Evolutionary conservation across 23 red algal genomes (phyloP), one percentile per base, ranked within the genome.

Genomic region (Chondrus crispus): DNA sequence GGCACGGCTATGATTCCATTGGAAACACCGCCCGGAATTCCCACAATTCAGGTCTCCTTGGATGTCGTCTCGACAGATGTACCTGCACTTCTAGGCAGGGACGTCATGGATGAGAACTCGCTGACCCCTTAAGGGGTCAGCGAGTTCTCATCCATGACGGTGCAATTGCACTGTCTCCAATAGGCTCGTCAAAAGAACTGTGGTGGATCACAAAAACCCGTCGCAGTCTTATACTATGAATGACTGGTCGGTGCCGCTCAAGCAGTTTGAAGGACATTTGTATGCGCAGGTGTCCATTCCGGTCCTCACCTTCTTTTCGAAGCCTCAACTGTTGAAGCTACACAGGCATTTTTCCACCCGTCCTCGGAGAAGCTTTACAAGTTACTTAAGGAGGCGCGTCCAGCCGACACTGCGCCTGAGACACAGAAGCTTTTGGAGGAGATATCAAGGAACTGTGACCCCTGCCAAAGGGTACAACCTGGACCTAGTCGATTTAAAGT

Each of bases 401-500:
- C 47, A 3, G 38, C 48, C 26, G 63, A 87, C 26, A 46, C 46
- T 5, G 35, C 47, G 2, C 9, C 35, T 26, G 8, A 33, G 2
- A 22, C 39, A 18, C 84, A 46, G 9, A 75, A 88, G 53, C 14
- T 4, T 46, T 22, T 88, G 2, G 68, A 75, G 2, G 48, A 88
- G 35, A 51, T 88, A 38, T 4, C 53, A 42, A 19, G 3, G 2
- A 36, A 88, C 24, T 88, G 84, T 36, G 4, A 75, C 1, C 20
- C 28, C 3, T 88, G 84, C 42, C 24, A 49, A 12, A 57, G 54
- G 19, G 5, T 47, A 29, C 19, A 16, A 2, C 4, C 64, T 3
- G 74, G 37, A 29, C 84, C 84, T 8, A 57, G 84, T 20, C 44
- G 66, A 30, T 88, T 88, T 46, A 88, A 88, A 41, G 45, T 88